These are phyloP conservation scores for Chenopodium formosanum DNA, from an alignment of 148 eudicot genomes.

Conservation along the genomic window DNA sequence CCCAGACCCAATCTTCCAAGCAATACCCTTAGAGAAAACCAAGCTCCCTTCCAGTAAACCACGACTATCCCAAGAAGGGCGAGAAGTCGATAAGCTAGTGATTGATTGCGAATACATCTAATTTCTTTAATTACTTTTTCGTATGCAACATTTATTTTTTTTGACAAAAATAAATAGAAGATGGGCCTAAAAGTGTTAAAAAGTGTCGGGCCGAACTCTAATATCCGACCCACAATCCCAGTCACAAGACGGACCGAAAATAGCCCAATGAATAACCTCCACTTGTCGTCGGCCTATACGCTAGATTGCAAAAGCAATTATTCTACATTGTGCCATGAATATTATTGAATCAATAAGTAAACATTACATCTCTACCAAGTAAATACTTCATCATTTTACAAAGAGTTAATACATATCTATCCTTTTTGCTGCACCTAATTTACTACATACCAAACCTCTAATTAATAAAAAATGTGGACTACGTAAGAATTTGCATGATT, in stretches of 20 bases:
- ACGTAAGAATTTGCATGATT: slow-evolving; percentile 26
- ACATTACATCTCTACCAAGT: neutral
- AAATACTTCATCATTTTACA: neutral
- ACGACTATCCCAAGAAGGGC: too few relatives aligned
- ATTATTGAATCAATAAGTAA: too few relatives aligned
- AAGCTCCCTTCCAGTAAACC: too few relatives aligned
- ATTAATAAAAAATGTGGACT: slow-evolving; percentile 4
- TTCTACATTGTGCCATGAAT: neutral
- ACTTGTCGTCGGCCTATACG: neutral
- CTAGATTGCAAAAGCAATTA: neutral
- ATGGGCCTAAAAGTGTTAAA: too few relatives aligned
- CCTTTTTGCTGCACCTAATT: neutral
- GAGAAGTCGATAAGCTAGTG: too few relatives aligned
- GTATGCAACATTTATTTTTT: too few relatives aligned
- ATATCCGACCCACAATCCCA: neutral
- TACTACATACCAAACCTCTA: neutral
- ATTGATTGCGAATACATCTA: too few relatives aligned
- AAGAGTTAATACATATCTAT: neutral
- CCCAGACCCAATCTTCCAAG: too few relatives aligned
- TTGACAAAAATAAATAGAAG: too few relatives aligned
- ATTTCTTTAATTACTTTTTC: too few relatives aligned
- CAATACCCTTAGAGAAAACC: too few relatives aligned
- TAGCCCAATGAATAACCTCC: neutral
- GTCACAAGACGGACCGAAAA: neutral
- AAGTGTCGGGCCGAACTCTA: too few relatives aligned